Conservation (phyloP, 139 green algal species). For the Closterium sp. region DNA sequence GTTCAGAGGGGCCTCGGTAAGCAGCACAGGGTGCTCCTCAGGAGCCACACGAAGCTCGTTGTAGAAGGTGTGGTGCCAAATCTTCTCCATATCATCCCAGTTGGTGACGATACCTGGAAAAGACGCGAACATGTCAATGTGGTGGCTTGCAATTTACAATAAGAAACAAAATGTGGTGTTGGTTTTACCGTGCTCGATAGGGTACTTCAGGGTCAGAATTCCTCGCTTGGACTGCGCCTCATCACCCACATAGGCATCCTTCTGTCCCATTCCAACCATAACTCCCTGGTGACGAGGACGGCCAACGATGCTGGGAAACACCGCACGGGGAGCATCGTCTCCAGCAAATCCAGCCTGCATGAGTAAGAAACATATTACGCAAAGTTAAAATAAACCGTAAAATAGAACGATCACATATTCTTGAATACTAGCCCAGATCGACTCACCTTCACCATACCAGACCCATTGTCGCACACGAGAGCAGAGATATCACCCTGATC, state of each 20-base stretch:
- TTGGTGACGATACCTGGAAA: slow-evolving; percentile 58
- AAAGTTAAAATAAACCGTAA: too few species aligned
- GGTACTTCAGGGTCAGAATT: slow-evolving; percentile 63
- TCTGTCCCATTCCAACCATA: slow-evolving; percentile 63
- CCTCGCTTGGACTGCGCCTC: slow-evolving; percentile 61
- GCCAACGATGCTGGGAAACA: slow-evolving; percentile 62
- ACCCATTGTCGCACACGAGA: slow-evolving; percentile 64
- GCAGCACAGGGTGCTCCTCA: slow-evolving; percentile 60
- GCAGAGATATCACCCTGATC: slow-evolving; percentile 42
- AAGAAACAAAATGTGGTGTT: too few species aligned
- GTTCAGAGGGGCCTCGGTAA: slow-evolving; percentile 58
- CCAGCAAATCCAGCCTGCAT: slow-evolving; percentile 59
- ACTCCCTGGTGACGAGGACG: slow-evolving; percentile 50
- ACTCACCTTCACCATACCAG: slow-evolving; percentile 53
- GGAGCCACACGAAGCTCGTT: slow-evolving; percentile 63
- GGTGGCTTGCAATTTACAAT: not conserved
- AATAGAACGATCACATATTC: not conserved
- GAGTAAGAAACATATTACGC: not conserved
- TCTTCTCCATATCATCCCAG: slow-evolving; percentile 67
- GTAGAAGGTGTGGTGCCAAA: slow-evolving; percentile 67
- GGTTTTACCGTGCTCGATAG: slow-evolving; percentile 56
- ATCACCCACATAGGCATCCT: slow-evolving; percentile 61
- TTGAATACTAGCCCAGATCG: not conserved
- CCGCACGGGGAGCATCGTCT: slow-evolving; percentile 57
- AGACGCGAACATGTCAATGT: not conserved